Evolutionary conservation across 2,329 filamentous ascomycete genomes (phyloP).

Genomic region (Fusarium nisikadoi): DNA sequence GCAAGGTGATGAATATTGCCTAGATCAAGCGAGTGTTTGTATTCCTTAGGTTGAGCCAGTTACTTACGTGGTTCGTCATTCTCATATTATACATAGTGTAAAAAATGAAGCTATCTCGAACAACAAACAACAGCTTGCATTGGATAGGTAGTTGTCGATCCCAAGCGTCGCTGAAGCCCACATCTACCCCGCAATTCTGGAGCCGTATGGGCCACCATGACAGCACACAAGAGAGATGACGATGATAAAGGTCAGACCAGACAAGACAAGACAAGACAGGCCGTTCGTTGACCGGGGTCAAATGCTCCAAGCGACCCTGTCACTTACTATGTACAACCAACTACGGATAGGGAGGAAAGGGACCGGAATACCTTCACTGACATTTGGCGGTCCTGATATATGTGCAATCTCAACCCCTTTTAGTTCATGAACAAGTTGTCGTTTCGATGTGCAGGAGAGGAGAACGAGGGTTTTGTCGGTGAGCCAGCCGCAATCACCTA

Average conservation of each 20-base stretch:
- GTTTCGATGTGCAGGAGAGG: not conserved
- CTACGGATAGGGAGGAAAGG: not conserved
- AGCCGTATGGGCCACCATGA: slow-evolving; percentile 28
- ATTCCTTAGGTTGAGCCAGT: not conserved
- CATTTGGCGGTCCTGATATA: not conserved
- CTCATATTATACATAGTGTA: not conserved
- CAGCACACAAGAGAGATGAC: slow-evolving; percentile 22
- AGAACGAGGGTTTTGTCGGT: slow-evolving; percentile 25
- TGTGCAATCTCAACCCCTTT: not conserved
- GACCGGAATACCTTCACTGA: not conserved
- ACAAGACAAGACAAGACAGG: not conserved
- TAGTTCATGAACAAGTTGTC: not conserved
- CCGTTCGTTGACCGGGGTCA: slow-evolving; percentile 10
- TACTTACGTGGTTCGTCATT: not conserved
- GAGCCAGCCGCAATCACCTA: not conserved
- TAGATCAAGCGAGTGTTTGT: not conserved
- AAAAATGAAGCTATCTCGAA: slow-evolving; percentile 34
- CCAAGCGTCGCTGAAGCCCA: slow-evolving; percentile 9
- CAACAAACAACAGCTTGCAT: not conserved
- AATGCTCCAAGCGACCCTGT: not conserved
- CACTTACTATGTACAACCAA: not conserved
- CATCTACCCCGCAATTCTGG: slow-evolving; percentile 40
- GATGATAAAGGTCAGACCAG: not conserved
- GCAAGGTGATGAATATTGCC: not conserved
- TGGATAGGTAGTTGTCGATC: slow-evolving; percentile 16